phyloP scores from a whole-genome alignment of 2,329 filamentous ascomycete species.

The Xenoacremonium recifei region DNA sequence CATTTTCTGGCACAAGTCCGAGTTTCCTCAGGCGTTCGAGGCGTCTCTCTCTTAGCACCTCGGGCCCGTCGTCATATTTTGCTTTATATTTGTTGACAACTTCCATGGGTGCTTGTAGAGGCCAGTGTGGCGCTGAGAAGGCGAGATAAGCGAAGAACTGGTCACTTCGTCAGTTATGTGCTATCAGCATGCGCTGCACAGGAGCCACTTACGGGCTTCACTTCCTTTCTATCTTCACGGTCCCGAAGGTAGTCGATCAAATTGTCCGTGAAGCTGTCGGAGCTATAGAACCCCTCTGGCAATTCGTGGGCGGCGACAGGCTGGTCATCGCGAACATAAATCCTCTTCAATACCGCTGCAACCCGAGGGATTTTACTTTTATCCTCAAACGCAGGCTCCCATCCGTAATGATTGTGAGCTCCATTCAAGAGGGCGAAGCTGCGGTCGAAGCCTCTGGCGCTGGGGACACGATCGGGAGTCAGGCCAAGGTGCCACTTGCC shows the following conservation, averaged over 20 bases:
- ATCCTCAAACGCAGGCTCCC: slow-evolving; percentile 20
- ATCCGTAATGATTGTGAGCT: slow-evolving; percentile 50
- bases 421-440: slow-evolving; percentile 60
- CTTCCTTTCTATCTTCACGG: slow-evolving; percentile 21
- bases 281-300: slow-evolving; percentile 45
- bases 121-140: slow-evolving; percentile 64
- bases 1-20: slow-evolving; percentile 50
- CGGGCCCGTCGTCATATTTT: slow-evolving; percentile 60
- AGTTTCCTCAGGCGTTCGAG: slow-evolving; percentile 54
- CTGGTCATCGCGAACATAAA: slow-evolving; percentile 13
- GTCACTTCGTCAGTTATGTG: no score
- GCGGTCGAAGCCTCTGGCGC: slow-evolving; percentile 50
- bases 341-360: not conserved
- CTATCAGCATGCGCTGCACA: no score
- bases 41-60: slow-evolving; percentile 50
- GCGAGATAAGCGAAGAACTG: slow-evolving; percentile 27
- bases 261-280: slow-evolving; percentile 42
- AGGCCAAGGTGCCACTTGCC: slow-evolving; percentile 40
- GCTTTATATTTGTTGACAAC: slow-evolving; percentile 57
- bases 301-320: slow-evolving; percentile 16
- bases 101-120: slow-evolving; percentile 56
- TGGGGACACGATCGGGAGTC: slow-evolving; percentile 14
- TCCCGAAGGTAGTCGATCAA: slow-evolving; percentile 40
- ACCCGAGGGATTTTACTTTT: slow-evolving; percentile 8
- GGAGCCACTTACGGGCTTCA: slow-evolving; percentile 24